These are phyloP conservation scores for Phytopythium chamaehyphon DNA, from an alignment of 352 stramenopile genomes.

Conservation along the genomic window DNA sequence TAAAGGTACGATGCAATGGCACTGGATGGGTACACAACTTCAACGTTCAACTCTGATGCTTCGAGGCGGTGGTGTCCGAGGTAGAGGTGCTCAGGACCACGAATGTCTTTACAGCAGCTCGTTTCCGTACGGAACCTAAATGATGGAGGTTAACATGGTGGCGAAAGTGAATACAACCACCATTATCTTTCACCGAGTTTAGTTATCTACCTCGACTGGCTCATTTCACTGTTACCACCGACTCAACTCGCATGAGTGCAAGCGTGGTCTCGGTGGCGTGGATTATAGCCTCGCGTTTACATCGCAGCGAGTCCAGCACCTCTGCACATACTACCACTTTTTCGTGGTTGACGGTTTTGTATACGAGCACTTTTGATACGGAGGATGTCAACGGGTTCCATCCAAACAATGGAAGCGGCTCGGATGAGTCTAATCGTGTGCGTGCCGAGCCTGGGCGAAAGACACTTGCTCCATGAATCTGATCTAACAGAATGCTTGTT, in stretches of 20 bases:
- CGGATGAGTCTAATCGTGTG: not conserved
- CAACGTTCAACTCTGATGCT: no score
- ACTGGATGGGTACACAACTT: no score
- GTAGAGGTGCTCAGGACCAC: no score
- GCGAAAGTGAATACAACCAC: no score
- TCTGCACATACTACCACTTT: no score
- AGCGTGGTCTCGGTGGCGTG: conserved; percentile 40
- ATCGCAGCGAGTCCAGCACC: conserved; percentile 37
- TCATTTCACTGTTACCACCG: conserved; percentile 33
- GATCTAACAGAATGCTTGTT: conserved; percentile 19
- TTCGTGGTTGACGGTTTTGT: conserved; percentile 7
- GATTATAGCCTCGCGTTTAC: conserved; percentile 39
- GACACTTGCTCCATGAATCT: no score
- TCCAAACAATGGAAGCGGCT: conserved; percentile 23
- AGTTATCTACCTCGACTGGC: no score
- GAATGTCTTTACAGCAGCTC: no score
- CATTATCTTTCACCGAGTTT: no score
- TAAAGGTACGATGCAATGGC: no score
- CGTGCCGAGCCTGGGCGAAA: conserved; percentile 19
- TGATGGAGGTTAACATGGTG: no score
- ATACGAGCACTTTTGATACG: conserved; percentile 18
- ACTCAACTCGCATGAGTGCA: conserved; percentile 31
- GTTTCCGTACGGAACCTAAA: conserved; percentile 3
- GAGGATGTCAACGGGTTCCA: conserved; percentile 25
- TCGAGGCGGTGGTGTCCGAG: no score